Evolutionary conservation across 345 rosid species (phyloP).

Genomic region (Limnanthes douglasii): DNA sequence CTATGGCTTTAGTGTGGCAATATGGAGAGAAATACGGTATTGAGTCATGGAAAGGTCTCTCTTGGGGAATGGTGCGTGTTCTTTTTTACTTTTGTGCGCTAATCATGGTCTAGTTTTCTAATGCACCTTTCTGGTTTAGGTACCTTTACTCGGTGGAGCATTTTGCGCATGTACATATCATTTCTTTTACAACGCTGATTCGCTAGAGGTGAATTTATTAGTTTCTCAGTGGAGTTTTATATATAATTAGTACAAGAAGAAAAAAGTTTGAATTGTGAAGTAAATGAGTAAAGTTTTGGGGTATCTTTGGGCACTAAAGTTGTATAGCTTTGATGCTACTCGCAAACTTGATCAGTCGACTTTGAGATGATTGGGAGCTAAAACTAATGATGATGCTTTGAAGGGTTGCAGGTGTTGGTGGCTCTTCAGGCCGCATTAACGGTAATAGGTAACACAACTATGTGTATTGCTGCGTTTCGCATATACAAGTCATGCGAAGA

Average conservation of each 20-base stretch:
- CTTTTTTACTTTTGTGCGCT: slow-evolving; percentile 30
- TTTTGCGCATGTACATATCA: slow-evolving; percentile 96
- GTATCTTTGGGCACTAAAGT: too few relatives aligned
- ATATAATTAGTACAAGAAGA: too few relatives aligned
- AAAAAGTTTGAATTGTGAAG: too few relatives aligned
- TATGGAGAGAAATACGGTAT: slow-evolving; percentile 81
- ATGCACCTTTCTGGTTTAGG: slow-evolving; percentile 24
- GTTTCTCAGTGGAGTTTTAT: too few relatives aligned
- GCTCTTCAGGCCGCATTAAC: slow-evolving; percentile 80
- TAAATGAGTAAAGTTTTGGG: too few relatives aligned
- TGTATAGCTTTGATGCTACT: too few relatives aligned
- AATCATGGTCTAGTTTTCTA: slow-evolving; percentile 50
- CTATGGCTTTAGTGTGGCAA: slow-evolving; percentile 93
- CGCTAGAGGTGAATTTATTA: slow-evolving; percentile 67
- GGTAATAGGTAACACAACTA: slow-evolving; percentile 62
- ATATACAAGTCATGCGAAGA: slow-evolving; percentile 41
- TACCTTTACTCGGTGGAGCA: slow-evolving; percentile 95
- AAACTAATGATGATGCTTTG: too few relatives aligned
- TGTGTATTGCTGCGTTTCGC: slow-evolving; percentile 78
- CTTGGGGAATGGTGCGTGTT: slow-evolving; percentile 87
- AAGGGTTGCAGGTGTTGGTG: slow-evolving; percentile 60
- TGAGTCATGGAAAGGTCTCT: slow-evolving; percentile 92
- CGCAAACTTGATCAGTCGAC: too few relatives aligned
- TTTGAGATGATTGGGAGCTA: too few relatives aligned
- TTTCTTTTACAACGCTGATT: slow-evolving; percentile 87